Percentiles rank a stretch among this genome's conserved stretches.
These are phyloP conservation scores for Exserohilum rostratum DNA, from an alignment of 2,329 filamentous ascomycete species.

Conservation along the genomic window DNA sequence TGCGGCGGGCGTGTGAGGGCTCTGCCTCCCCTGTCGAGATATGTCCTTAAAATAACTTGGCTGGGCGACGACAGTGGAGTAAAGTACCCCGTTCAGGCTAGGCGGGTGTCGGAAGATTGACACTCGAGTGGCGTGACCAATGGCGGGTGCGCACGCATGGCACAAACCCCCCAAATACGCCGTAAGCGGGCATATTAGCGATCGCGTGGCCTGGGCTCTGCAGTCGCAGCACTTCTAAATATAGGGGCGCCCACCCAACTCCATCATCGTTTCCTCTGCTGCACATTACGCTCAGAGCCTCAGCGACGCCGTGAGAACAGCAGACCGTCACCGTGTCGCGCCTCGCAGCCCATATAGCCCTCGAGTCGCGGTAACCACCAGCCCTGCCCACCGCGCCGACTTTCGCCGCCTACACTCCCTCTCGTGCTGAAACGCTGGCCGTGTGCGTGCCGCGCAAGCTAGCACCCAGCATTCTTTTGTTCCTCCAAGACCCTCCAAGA, in stretches of 20 bases:
- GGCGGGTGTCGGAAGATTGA: constrained; percentile 4
- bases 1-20: too few species aligned
- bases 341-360: constrained; percentile 35
- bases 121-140: constrained; percentile 17
- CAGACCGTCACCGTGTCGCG: constrained; percentile 25
- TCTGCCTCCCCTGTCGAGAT: neutral
- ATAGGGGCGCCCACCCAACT: constrained; percentile 30
- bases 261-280: constrained; percentile 34
- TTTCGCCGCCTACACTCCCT: constrained; percentile 23
- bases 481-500: constrained; percentile 17
- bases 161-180: constrained; percentile 18
- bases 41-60: constrained; percentile 42
- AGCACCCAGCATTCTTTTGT: constrained; percentile 28
- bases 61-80: constrained; percentile 17
- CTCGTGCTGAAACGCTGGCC: constrained; percentile 34
- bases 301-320: constrained; percentile 21
- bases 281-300: constrained; percentile 40
- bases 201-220: constrained; percentile 27
- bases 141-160: constrained; percentile 3
- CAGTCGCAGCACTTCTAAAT: constrained; percentile 35
- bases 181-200: constrained; percentile 25
- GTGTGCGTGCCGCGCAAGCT: constrained; percentile 32
- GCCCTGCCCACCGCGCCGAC: constrained; percentile 25
- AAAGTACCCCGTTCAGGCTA: constrained; percentile 11
- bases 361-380: constrained; percentile 22